Evolutionary conservation across 2,329 filamentous ascomycete genomes (phyloP), one percentile per base, ranked within the genome.

Genomic region (Chrysosporium keratinophilum): DNA sequence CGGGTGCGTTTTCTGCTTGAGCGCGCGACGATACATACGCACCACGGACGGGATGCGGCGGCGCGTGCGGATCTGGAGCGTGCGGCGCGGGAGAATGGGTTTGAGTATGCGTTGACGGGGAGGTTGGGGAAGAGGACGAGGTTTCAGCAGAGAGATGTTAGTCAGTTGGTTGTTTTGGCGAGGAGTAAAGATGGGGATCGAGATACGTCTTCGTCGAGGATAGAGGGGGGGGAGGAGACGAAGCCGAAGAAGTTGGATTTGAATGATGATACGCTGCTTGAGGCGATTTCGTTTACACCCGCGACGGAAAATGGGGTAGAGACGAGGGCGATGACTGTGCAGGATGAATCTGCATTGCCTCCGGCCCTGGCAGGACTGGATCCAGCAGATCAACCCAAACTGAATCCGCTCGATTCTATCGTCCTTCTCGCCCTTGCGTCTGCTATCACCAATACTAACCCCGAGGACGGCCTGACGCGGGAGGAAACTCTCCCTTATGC

Each of bases 401-500:
- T 98, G 0, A 76, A 83, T 3, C 82, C 91, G 1, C 74, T 96
- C 6, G 93, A 98, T 66, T 90, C 95, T 20, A 87, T 94, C 50
- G 91, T 95, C 23, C 76, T 98, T 7, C 79, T 98, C 0, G 76
- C 76, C 7, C 68, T 81, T 9, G 89, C 89, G 0, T 91, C 94
- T 51, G 95, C 89, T 0, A 82, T 97, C 56, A 94, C 87, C 57
- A 95, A 97, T 64, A 89, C 87, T 0, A 85, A 89, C 0, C 89
- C 93, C 0, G 77, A 82, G 0, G 85, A 97, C 65, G 84, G 87
- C 0, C 75, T 98, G 0, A 97, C 90, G 0, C 79, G 89, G n/a
- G 90, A 97, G 70, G 88, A 97, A 66, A 91, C 95, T 3, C 71
- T 95, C 0, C 93, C 93, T 0, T 98, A 91, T 65, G 93, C 93